A percentile compares a stretch with the other conserved stretches of the same genome.
phyloP scores from a whole-genome alignment of 1,284 basidiomycete genomes.

The Ganoderma leucocontextum region DNA sequence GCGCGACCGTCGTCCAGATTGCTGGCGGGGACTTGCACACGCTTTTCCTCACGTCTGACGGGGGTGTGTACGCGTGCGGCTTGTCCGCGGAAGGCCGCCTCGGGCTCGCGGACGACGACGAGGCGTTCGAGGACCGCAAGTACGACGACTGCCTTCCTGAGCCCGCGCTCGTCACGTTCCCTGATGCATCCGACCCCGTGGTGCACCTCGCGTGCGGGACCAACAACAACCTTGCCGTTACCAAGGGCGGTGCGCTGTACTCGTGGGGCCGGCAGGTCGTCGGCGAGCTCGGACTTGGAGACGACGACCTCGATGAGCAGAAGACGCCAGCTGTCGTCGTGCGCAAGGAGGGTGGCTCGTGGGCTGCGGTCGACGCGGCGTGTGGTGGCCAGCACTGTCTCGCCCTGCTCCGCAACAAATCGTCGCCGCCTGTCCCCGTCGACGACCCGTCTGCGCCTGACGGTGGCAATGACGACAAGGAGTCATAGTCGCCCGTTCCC shows the following conservation, averaged over 20 bases:
- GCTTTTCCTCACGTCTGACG: conserved; percentile 85
- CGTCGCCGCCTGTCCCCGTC: conserved; percentile 24
- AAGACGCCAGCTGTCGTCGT: conserved; percentile 70
- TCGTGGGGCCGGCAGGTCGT: conserved; percentile 88
- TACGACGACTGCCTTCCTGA: conserved; percentile 66
- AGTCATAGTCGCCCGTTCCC: conserved; percentile 7
- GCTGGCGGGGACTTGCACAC: conserved; percentile 88
- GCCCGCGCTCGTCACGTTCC: conserved; percentile 75
- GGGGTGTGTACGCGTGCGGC: conserved; percentile 86
- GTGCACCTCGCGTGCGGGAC: conserved; percentile 80
- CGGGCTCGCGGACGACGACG: conserved; percentile 72
- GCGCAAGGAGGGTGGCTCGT: conserved; percentile 71
- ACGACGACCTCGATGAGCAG: conserved; percentile 50
- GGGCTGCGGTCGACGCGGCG: conserved; percentile 64
- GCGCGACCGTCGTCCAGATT: conserved; percentile 76
- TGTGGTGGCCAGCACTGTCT: conserved; percentile 80
- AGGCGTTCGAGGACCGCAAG: conserved; percentile 58
- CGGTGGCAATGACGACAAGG: conserved; percentile 6
- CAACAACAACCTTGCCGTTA: conserved; percentile 86
- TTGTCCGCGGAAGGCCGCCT: conserved; percentile 83
- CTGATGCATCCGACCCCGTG: conserved; percentile 74
- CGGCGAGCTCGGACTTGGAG: conserved; percentile 68
- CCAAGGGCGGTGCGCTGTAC: conserved; percentile 80
- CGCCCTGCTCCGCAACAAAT: conserved; percentile 64
- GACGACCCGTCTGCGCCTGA: conserved; percentile 12